A percentile compares a stretch with the other conserved stretches of the same genome.
phyloP scores from a whole-genome alignment of 192 early-diverging fungal genomes.

The Coemansia sp. region DNA sequence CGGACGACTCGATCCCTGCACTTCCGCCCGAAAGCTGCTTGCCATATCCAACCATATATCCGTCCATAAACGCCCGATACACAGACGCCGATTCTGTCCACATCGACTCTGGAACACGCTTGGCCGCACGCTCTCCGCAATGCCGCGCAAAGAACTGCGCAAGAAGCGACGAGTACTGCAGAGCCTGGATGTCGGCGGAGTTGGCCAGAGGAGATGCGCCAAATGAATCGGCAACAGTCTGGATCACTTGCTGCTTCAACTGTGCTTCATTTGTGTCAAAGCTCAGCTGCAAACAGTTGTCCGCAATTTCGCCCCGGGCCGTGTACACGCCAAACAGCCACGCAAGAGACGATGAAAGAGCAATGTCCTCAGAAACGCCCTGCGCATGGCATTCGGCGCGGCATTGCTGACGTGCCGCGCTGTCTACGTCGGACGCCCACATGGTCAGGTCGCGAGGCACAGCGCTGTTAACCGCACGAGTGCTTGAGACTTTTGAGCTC shows the following conservation, averaged over 20 bases:
- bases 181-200: not conserved
- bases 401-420: not conserved
- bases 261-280: constrained; percentile 14
- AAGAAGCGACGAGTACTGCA: constrained; percentile 16
- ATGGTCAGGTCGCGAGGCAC: not conserved
- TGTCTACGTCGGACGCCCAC: constrained; percentile 10
- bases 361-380: constrained; percentile 19
- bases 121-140: constrained; percentile 10
- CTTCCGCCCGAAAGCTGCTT: not conserved
- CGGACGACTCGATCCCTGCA: constrained; percentile 9
- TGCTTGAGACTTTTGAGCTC: constrained; percentile 14
- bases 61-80: constrained; percentile 26
- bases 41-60: constrained; percentile 8
- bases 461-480: not conserved
- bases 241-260: constrained; percentile 1
- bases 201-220: not conserved
- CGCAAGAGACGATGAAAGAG: constrained; percentile 10
- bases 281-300: constrained; percentile 1
- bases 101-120: constrained; percentile 30
- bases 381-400: constrained; percentile 18
- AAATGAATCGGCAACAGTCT: constrained; percentile 13
- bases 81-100: constrained; percentile 24
- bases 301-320: constrained; percentile 4
- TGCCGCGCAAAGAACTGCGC: constrained; percentile 33
- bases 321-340: constrained; percentile 36